Percentiles rank a stretch among this genome's conserved stretches.
Conservation (phyloP, 2,329 filamentous ascomycete genomes). For the Neophaeococcomyces aloes region DNA sequence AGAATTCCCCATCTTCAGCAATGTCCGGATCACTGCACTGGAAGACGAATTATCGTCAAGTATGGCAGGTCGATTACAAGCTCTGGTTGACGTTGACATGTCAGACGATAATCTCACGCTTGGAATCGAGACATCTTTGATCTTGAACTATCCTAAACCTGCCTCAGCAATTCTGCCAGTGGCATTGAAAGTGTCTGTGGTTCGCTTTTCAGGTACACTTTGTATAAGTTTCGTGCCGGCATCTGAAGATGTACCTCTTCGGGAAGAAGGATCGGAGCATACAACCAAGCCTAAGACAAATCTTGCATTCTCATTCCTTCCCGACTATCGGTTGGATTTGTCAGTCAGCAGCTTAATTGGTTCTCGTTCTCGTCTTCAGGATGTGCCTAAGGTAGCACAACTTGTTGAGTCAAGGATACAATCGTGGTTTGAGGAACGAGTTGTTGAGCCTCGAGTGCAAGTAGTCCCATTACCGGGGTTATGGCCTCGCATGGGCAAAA, state of each 20-base stretch:
- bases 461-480: constrained; percentile 52
- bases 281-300: constrained; percentile 61
- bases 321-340: constrained; percentile 55
- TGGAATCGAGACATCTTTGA: constrained; percentile 83
- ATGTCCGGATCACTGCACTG: constrained; percentile 88
- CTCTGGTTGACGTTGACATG: constrained; percentile 91
- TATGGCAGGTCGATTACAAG: constrained; percentile 71
- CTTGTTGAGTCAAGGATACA: constrained; percentile 54
- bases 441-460: constrained; percentile 55
- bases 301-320: constrained; percentile 78
- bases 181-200: constrained; percentile 79
- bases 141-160: constrained; percentile 89
- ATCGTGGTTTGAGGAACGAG: constrained; percentile 57
- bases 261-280: constrained; percentile 17
- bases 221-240: constrained; percentile 86
- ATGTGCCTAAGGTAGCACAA: constrained; percentile 57
- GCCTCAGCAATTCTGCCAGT: constrained; percentile 83
- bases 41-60: constrained; percentile 33
- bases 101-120: constrained; percentile 86
- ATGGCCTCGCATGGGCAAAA: constrained; percentile 49
- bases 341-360: constrained; percentile 55
- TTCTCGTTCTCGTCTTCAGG: constrained; percentile 51
- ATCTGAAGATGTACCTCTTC: constrained; percentile 27
- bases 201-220: constrained; percentile 87
- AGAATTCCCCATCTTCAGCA: constrained; percentile 97